Base-by-base conservation (phyloP, 2,329 filamentous ascomycete species). In the Talaromyces pinophilus region DNA sequence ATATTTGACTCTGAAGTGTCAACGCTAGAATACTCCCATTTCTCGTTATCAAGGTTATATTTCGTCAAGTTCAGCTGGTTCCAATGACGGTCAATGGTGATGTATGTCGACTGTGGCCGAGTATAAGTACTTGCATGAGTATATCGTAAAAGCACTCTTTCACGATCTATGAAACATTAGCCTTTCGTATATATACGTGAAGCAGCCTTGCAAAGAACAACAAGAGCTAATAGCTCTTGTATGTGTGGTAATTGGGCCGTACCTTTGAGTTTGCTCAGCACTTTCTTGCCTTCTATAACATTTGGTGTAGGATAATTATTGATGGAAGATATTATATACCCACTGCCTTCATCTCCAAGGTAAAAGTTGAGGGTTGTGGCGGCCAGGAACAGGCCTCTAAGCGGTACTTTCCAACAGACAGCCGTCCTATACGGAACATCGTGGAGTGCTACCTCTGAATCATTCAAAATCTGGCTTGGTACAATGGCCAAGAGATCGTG, bases 371-470 rank as follows among this genome's bases (percentile, higher is more conserved):
- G 7, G 5, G 11, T 44, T 46, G 42, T 42, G 40, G 42, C 28
- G 11, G 63, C 55, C 44, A 64, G 10, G 22, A 59, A 64, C 55
- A 64, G 42, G 30, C 63, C 63, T 60, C 33, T 60, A 42, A 64
- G 63, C 2, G 63, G 63, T 10, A 64, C 63, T 22, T 54, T 64
- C 63, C 63, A 64, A 33, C 55, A 64, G 8, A 64, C 63, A 15
- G 63, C 63, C 13, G 63, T 64, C 35, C 63, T 64, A 17, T 60
- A 64, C 19, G 63, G 63, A n/a, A 64, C 63, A 64, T 64, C n/a
- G 42, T 64, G 63, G 42, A 64, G 52, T 5, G 63, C 22, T 7
- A 55, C 63, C 17, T 55, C 63, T 15, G 63, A 64, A 30, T 64
- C 63, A 33, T 44, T 40, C 30, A 64, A 42, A 30, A 60, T 59